Base-by-base conservation (phyloP, 805 yeast species). In the Candida silvicultrix region DNA sequence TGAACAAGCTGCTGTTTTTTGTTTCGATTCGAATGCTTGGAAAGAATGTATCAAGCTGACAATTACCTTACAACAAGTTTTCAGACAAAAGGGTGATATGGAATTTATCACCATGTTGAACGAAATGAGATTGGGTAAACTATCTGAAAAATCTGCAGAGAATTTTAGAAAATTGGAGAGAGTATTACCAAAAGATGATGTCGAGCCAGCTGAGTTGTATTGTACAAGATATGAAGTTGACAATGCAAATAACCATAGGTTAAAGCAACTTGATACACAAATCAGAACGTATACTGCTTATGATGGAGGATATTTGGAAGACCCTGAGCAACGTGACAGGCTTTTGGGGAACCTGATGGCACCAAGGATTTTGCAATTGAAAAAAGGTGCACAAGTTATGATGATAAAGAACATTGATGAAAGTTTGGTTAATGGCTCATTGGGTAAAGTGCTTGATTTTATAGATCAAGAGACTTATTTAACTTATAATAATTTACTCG, bases 341-440 rank as follows among this genome's bases (percentile, higher is more conserved):
- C 56, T 82, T 21, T 61, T 83, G 12, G 68, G 72, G 20, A 78
- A 80, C 53, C 81, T 84, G 51, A 62, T 85, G 55, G 85, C 89
- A 2, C 86, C 88, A 2, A 67, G 70, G 34, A 65, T 64, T 34
- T 59, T 86, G 14, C 68, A 68, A 7, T 65, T 86, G 55, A 86
- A 85, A 56, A 74, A 74, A 45, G 84, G 84, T 40, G 88, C 92
- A 0, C 94, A 85, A 63, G 95, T 86, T 1, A 85, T 86, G 92
- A 78, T 85, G 72, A 73, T 85, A 41, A 85, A 85, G 58, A 86
- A 86, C 57, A 72, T 81, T 46, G 92, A 84, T 58, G 83, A 77
- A 25, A 73, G 80, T 0, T 67, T 86, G 41, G 94, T 85, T 11
- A 86, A 86, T 64, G 95, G 95, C 0, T 80, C 89, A 0, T 65